Percentiles rank a stretch among this genome's conserved stretches.
phyloP scores from a whole-genome alignment of 257 asterid genomes.

The Nicotiana tomentosiformis region DNA sequence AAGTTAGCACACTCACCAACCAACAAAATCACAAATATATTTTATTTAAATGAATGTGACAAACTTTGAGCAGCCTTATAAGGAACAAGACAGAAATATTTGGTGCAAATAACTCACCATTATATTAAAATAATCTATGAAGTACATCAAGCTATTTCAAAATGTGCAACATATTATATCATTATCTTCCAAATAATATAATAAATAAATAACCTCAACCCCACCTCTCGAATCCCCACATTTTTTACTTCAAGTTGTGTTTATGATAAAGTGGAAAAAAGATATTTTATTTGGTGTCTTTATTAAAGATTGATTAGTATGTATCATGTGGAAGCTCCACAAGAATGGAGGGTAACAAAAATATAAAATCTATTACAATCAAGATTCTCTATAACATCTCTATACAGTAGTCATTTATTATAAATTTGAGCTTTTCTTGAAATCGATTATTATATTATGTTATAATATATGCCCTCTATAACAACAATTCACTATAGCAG shows the following conservation, averaged over 20 bases:
- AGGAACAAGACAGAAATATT: background rate
- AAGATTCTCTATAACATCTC: no score
- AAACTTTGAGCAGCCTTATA: background rate
- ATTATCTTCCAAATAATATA: background rate
- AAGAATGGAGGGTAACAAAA: background rate
- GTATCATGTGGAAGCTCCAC: slow-evolving; percentile 6
- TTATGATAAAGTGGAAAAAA: background rate
- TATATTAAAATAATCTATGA: background rate
- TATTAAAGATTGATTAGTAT: background rate
- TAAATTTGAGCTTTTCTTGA: no score
- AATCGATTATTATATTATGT: no score
- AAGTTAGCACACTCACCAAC: background rate
- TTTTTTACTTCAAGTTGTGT: background rate
- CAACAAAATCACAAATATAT: background rate
- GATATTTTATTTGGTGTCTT: background rate
- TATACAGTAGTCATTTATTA: no score
- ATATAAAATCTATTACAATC: background rate
- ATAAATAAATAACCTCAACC: background rate
- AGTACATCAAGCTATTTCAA: slow-evolving; percentile 7
- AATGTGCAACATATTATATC: background rate
- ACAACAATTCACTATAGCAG: no score
- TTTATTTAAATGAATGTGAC: background rate
- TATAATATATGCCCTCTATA: no score
- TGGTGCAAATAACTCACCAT: background rate
- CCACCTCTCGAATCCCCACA: background rate